phyloP scores from a whole-genome alignment of 2,329 filamentous ascomycete genomes.

The Phialemoniopsis sp. region DNA sequence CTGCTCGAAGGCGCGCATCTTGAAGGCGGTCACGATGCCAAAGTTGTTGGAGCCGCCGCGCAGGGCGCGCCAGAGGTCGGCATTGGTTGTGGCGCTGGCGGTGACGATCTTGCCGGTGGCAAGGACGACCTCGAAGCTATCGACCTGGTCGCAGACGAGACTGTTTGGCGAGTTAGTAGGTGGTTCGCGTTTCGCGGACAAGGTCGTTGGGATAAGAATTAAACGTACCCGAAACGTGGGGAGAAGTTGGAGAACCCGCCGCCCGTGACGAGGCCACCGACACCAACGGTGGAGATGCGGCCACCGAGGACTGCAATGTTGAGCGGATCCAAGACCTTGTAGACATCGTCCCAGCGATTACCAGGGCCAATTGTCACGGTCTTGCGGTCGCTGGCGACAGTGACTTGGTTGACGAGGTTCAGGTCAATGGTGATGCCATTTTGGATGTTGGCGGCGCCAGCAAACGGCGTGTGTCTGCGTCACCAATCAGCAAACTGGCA shows the following conservation, averaged over 20 bases:
- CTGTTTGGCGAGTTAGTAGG: too few relatives aligned
- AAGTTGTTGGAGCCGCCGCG: slow-evolving; percentile 56
- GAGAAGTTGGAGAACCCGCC: slow-evolving; percentile 47
- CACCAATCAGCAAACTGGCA: too few relatives aligned
- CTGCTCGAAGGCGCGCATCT: too few relatives aligned
- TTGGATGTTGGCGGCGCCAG: slow-evolving; percentile 34
- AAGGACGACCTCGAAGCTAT: slow-evolving; percentile 47
- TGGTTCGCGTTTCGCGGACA: too few relatives aligned
- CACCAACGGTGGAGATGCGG: slow-evolving; percentile 38
- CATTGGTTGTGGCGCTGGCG: slow-evolving; percentile 33
- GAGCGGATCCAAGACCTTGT: slow-evolving; percentile 29
- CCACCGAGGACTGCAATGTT: slow-evolving; percentile 39
- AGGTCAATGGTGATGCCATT: slow-evolving; percentile 38
- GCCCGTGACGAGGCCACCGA: slow-evolving; percentile 48
- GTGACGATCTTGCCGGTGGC: slow-evolving; percentile 42
- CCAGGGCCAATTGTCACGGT: slow-evolving; percentile 39
- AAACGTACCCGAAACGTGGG: slow-evolving; percentile 45
- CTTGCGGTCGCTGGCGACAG: slow-evolving; percentile 21
- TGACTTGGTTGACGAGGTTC: slow-evolving; percentile 28
- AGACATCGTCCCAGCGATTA: slow-evolving; percentile 36
- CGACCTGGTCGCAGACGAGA: slow-evolving; percentile 42
- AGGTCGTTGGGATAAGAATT: too few relatives aligned
- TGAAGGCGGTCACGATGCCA: slow-evolving; percentile 43
- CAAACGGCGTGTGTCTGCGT: slow-evolving; percentile 47
- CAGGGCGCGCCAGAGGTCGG: slow-evolving; percentile 47